These are phyloP conservation scores for Backusella tarrabulga DNA, from an alignment of 192 early-diverging fungal species.

Conservation along the genomic window DNA sequence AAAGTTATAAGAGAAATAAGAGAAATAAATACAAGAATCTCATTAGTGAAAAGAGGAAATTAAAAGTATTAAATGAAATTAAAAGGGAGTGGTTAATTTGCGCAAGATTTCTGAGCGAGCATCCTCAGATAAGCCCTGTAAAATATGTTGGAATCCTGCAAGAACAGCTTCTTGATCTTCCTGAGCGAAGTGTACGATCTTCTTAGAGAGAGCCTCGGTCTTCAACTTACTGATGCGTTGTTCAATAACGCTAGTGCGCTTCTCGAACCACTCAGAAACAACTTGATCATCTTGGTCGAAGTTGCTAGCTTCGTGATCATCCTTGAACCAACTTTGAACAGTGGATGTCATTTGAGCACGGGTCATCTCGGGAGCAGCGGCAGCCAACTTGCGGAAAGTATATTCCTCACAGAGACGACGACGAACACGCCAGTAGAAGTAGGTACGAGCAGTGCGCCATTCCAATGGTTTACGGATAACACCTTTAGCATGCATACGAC, in stretches of 20 bases:
- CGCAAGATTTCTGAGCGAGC: conserved; percentile 24
- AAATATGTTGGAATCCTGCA: conserved; percentile 33
- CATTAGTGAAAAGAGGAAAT: neutral
- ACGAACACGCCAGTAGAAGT: conserved; percentile 93
- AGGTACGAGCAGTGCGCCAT: conserved; percentile 77
- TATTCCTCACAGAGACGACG: conserved; percentile 83
- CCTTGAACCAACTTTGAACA: conserved; percentile 65
- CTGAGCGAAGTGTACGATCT: conserved; percentile 22
- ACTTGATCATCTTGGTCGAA: conserved; percentile 59
- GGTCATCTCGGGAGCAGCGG: conserved; percentile 43
- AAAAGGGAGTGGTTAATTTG: conserved; percentile 20
- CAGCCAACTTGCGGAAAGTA: conserved; percentile 54
- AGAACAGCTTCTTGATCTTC: conserved; percentile 37
- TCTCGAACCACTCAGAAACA: conserved; percentile 65
- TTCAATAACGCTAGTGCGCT: conserved; percentile 34
- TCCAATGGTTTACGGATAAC: conserved; percentile 76
- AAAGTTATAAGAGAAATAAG: neutral
- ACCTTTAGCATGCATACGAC: conserved; percentile 95
- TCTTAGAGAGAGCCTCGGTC: conserved; percentile 26
- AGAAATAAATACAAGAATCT: conserved; percentile 6
- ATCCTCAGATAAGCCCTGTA: conserved; percentile 30
- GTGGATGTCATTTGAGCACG: conserved; percentile 52
- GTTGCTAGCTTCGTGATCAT: conserved; percentile 46
- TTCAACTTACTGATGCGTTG: conserved; percentile 34
- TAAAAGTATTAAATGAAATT: conserved; percentile 10